Evolutionary conservation across 164 flowering plant genomes (phyloP).

Genomic region (Sedum album): DNA sequence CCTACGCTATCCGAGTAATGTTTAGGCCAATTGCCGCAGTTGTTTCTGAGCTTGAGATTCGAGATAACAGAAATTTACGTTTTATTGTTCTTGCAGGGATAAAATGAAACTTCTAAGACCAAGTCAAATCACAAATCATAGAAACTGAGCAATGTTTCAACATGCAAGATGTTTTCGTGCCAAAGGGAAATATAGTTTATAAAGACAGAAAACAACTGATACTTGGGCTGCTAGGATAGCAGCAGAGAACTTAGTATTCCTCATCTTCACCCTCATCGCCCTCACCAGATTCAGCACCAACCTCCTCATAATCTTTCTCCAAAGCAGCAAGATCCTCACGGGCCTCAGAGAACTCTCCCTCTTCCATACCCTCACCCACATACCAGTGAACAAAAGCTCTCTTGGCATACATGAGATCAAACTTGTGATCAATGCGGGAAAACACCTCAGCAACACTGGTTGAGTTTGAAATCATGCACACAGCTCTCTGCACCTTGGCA

Average conservation of each 20-base stretch:
- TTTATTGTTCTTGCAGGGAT: too few species aligned
- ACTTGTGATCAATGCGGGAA: slow-evolving; percentile 4
- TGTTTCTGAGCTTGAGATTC: too few species aligned
- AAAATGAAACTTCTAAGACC: too few species aligned
- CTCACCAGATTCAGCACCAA: background rate
- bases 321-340: background rate
- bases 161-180: too few species aligned
- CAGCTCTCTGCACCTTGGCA: background rate
- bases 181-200: too few species aligned
- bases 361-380: background rate
- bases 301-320: background rate
- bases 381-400: slow-evolving; percentile 1
- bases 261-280: slow-evolving; percentile 4
- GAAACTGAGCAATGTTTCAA: too few species aligned
- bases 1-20: too few species aligned
- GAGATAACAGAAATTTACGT: too few species aligned
- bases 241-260: slow-evolving; percentile 4
- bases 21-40: too few species aligned
- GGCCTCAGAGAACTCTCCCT: background rate
- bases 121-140: too few species aligned
- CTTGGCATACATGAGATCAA: slow-evolving; percentile 3
- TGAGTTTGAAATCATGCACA: background rate
- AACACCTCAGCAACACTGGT: background rate
- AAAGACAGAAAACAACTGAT: too few species aligned
- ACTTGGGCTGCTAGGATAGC: too few species aligned